Percentiles rank a stretch among this genome's conserved stretches.
These are phyloP conservation scores for Colletotrichum limetticola DNA, from an alignment of 2,329 filamentous ascomycete genomes.

Conservation along the genomic window DNA sequence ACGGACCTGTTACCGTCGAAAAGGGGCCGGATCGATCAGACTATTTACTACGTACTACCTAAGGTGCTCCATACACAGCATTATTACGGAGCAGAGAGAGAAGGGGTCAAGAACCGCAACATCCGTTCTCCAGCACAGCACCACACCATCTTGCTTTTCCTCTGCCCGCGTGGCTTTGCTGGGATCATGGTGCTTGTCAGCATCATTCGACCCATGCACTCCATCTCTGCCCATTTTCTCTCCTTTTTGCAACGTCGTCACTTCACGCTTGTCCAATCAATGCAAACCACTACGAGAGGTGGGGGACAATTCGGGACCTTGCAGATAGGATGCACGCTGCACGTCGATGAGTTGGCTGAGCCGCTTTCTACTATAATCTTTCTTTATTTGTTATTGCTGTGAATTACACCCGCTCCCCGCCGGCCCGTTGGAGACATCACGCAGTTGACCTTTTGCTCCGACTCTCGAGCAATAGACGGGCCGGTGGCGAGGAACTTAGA, in stretches of 20 bases:
- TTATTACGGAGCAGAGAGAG: too few species aligned
- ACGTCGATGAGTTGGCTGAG: background rate
- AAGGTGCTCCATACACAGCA: too few species aligned
- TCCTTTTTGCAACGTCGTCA: background rate
- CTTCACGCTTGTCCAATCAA: conserved; percentile 4
- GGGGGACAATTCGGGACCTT: background rate
- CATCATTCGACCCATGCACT: background rate
- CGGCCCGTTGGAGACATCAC: background rate
- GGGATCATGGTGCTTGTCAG: conserved; percentile 27
- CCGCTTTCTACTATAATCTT: background rate
- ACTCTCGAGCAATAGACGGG: background rate
- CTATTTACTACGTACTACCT: too few species aligned
- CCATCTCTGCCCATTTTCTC: conserved; percentile 3
- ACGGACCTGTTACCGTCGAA: background rate
- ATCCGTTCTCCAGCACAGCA: background rate
- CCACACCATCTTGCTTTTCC: background rate
- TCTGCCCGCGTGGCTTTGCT: conserved; percentile 25
- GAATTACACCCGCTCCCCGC: too few species aligned
- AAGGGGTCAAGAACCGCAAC: background rate
- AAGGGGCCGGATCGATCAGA: background rate
- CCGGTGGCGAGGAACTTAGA: background rate
- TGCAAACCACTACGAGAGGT: background rate
- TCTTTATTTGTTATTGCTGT: background rate
- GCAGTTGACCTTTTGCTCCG: background rate
- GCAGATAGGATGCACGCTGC: conserved; percentile 2